Evolutionary conservation across 2,329 filamentous ascomycete species (phyloP).

Genomic region (Ilyonectria sp.): DNA sequence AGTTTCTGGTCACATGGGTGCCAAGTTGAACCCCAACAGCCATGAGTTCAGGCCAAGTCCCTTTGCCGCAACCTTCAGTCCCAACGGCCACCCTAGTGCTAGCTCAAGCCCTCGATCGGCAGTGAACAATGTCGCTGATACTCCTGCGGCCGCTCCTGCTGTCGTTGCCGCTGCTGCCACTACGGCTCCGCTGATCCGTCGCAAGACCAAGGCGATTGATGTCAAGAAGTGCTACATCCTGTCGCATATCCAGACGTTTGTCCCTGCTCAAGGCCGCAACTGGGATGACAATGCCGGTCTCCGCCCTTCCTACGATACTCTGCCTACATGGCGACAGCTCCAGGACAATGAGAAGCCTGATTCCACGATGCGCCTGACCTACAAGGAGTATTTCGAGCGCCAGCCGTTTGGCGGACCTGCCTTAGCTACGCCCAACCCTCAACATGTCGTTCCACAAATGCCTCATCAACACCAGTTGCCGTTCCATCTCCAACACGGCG

Average conservation of each 20-base stretch:
- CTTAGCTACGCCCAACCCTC: constrained; percentile 77
- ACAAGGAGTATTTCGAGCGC: constrained; percentile 85
- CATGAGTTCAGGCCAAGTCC: constrained; percentile 90
- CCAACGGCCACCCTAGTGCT: constrained; percentile 74
- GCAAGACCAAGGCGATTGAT: constrained; percentile 81
- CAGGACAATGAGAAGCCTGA: constrained; percentile 80
- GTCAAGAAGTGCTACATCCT: constrained; percentile 77
- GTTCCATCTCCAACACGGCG: constrained; percentile 83
- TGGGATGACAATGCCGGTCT: constrained; percentile 87
- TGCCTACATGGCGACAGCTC: constrained; percentile 85
- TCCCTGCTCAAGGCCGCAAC: constrained; percentile 69
- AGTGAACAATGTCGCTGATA: constrained; percentile 64
- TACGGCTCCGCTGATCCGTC: constrained; percentile 70
- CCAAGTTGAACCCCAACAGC: constrained; percentile 76
- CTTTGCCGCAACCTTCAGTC: constrained; percentile 85
- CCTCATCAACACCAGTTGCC: constrained; percentile 89
- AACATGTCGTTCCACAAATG: constrained; percentile 79
- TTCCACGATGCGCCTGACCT: constrained; percentile 76
- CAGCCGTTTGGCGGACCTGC: constrained; percentile 69
- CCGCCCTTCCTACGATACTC: constrained; percentile 86
- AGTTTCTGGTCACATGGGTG: constrained; percentile 65
- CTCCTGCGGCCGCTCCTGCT: constrained; percentile 50
- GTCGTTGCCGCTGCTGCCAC: constrained; percentile 38
- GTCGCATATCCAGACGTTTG: constrained; percentile 67
- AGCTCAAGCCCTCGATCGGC: constrained; percentile 80